Evolutionary conservation across 2,329 filamentous ascomycete species (phyloP), one percentile per base, ranked within the genome.

Genomic region (Elsinoe perseae): DNA sequence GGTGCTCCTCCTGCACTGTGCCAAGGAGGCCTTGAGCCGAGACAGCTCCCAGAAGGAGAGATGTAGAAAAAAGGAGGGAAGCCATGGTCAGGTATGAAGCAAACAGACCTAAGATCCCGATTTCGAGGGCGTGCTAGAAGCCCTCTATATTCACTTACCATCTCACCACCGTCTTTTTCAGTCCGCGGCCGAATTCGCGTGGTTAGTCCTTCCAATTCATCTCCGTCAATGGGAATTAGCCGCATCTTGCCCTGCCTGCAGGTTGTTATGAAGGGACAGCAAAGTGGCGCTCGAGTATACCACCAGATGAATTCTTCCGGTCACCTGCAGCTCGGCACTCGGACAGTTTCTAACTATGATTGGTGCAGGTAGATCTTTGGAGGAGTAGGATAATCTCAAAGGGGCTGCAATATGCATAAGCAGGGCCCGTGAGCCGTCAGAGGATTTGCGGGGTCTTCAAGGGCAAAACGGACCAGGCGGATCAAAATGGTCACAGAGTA

Each of bases 1-100:
- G 73, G 62, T 75, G 73, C 30, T 60, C 70, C 63, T 75, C 73
- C 32, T 71, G 63, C 2, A 25, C 30, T 5, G 25, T 52, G 30
- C 30, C 30, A 30, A 28, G 25, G 16, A 52, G 32, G n/a, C 48
- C 48, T 52, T 52, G 48, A 20, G 48, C 48, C 32, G 48, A 52
- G 48, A 52, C 48, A 25, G 48, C 48, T 16, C 48, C 30, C 30
- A 52, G 48, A 16, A 52, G 30, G 4, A 52, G 48, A 28, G 48
- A 52, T 3, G 48, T 30, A 36, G 48, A 36, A 20, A 52, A 30
- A 4, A 52, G 21, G 16, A 36, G 21, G 12, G 48, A 34, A 34
- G 48, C 48, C 48, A 52, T 52, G 48, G n/a, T 52, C 20, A 9
- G 7, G 8, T 16, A 16, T 38, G 48, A 36, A 38, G 30, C 32